These are phyloP conservation scores for Pythium aphanidermatum DNA, from an alignment of 352 stramenopile genomes.

Conservation along the genomic window DNA sequence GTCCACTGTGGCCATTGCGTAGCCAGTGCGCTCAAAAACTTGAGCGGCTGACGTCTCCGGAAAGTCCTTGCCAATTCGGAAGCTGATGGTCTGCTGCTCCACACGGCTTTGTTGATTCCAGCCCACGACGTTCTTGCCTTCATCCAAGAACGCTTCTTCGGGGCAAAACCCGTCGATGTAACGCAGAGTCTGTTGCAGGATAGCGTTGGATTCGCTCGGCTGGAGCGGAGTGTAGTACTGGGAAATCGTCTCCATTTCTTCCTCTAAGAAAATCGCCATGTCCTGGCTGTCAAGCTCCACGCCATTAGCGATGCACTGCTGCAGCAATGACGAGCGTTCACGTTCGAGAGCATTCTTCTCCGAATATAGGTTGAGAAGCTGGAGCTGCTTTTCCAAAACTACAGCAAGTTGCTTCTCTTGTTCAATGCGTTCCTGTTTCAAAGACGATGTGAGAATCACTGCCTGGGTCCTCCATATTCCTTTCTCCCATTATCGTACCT, in stretches of 20 bases:
- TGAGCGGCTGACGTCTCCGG: slow-evolving; percentile 3
- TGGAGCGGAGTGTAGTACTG: slow-evolving; percentile 21
- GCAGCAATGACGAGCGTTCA: slow-evolving; percentile 17
- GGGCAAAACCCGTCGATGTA: slow-evolving; percentile 27
- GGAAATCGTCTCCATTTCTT: slow-evolving; percentile 21
- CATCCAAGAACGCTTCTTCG: slow-evolving; percentile 21
- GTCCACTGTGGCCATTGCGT: slow-evolving; percentile 13
- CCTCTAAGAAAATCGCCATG: slow-evolving; percentile 19
- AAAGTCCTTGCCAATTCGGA: slow-evolving; percentile 20
- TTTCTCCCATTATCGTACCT: too few relatives aligned
- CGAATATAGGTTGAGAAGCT: slow-evolving; percentile 11
- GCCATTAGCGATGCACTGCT: slow-evolving; percentile 22
- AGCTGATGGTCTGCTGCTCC: slow-evolving; percentile 23
- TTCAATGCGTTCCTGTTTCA: slow-evolving; percentile 20
- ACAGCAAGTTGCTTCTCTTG: slow-evolving; percentile 19
- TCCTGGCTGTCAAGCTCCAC: slow-evolving; percentile 20
- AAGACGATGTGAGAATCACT: too few relatives aligned
- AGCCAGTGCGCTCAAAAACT: slow-evolving; percentile 19
- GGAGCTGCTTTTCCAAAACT: slow-evolving; percentile 19
- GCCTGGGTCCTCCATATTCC: too few relatives aligned
- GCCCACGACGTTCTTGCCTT: slow-evolving; percentile 9
- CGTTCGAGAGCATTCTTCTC: slow-evolving; percentile 18
- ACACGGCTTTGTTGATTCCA: slow-evolving; percentile 22
- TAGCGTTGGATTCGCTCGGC: slow-evolving; percentile 15
- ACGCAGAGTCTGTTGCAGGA: slow-evolving; percentile 22